Base-by-base conservation (phyloP, 1,139 yeast genomes). In the Protomyces pachydermus region DNA sequence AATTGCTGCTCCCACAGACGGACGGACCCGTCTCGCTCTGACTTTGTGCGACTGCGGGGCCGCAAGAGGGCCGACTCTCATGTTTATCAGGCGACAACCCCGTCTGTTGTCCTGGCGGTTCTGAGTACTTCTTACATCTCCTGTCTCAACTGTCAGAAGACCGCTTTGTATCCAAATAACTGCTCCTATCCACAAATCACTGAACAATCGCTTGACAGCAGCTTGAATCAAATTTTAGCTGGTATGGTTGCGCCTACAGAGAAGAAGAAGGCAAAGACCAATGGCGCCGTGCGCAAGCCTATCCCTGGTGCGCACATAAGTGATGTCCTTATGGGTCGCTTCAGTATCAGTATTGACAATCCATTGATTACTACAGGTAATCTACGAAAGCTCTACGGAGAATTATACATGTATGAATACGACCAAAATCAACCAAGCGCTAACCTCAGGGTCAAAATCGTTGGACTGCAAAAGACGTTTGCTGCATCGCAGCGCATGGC, bases 401-500 rank as follows among this genome's bases (percentile, higher is more conserved):
- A 42, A 12, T 23, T 42, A n/a, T 42, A 42, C 18, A 16, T 18
- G 48, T 42, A 42, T 16, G 48, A 10, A 18, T 10, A 42, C 18
- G 3, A 16, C 12, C 12, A 12, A 16, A 5, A 5, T 5, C 3
- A 18, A 16, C 23, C 25, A 18, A n/a, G 48, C 25, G 48, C 48
- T 42, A 16, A 42, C 23, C 6, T n/a, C 25, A 42, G 48, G 48
- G 48, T 42, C 48, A 42, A 42, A 20, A 6, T 42, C 14, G 12
- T 18, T 16, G 48, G 48, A 2, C 9, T 42, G 25, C 20, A 42
- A 42, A 42, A 42, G 48, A 18, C 25, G 25, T 42, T 42, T 18
- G 48, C 48, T 4, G 48, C 54, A 9, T 46, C 35, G 8, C 61
- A 50, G 14, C 50, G 39, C 14, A 35, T 51, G 23, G 61, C 50